These are phyloP conservation scores for Colletotrichum abscissum DNA, from an alignment of 2,329 filamentous ascomycete species.

Conservation along the genomic window DNA sequence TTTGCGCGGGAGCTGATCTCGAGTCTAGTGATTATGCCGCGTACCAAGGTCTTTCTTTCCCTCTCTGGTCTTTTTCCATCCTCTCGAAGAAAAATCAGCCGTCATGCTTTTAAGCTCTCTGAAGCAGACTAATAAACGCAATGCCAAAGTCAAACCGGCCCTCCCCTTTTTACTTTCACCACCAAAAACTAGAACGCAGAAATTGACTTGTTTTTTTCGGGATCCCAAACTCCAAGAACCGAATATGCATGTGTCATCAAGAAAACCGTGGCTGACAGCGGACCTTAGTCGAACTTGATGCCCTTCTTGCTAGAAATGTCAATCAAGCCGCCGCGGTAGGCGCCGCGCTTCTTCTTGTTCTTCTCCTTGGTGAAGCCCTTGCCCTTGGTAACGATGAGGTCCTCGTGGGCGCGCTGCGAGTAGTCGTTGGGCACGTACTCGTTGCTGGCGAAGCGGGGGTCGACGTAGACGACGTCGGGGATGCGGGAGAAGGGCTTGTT, in stretches of 20 bases:
- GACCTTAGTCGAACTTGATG: slow-evolving; percentile 84
- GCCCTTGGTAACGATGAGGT: slow-evolving; percentile 90
- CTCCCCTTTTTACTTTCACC: slow-evolving; percentile 1
- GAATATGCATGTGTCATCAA: neutral
- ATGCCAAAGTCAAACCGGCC: neutral
- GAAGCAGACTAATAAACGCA: neutral
- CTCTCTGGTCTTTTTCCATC: neutral
- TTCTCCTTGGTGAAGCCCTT: slow-evolving; percentile 99
- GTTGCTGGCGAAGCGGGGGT: slow-evolving; percentile 80
- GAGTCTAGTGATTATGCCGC: slow-evolving; percentile 5
- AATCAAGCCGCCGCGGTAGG: slow-evolving; percentile 89
- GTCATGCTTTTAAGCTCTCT: slow-evolving; percentile 4
- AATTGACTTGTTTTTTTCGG: neutral
- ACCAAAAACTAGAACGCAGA: neutral
- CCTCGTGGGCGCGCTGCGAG: slow-evolving; percentile 87
- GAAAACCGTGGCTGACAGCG: too few species aligned
- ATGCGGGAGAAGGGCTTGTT: slow-evolving; percentile 83
- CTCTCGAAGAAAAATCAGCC: neutral
- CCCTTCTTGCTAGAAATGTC: slow-evolving; percentile 85
- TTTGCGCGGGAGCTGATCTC: neutral
- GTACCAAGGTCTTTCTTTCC: neutral
- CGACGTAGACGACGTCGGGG: slow-evolving; percentile 74
- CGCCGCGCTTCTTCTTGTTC: slow-evolving; percentile 96
- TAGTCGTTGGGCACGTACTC: slow-evolving; percentile 87
- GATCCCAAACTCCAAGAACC: slow-evolving; percentile 26